phyloP scores from a whole-genome alignment of 192 early-diverging fungal genomes.

The Coemansia sp. region DNA sequence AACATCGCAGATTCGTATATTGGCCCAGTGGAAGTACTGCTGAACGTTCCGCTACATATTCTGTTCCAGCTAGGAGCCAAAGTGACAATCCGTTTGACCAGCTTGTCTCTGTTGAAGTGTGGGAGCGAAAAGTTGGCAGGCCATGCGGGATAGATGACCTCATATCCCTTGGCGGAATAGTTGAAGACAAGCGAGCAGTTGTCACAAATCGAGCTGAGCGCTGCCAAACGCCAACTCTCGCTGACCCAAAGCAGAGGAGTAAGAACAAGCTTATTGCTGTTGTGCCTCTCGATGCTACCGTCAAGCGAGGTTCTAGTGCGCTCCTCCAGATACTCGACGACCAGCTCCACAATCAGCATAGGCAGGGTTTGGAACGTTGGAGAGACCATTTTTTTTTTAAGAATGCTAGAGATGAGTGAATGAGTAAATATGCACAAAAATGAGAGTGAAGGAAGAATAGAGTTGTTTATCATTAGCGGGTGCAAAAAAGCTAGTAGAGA shows the following conservation, averaged over 20 bases:
- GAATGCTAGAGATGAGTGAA: neutral
- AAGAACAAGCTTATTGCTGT: neutral
- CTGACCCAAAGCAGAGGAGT: constrained; percentile 2
- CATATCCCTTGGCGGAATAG: neutral
- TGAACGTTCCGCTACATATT: neutral
- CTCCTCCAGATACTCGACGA: constrained; percentile 1
- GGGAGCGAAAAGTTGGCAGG: neutral
- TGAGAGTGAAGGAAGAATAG: too few species aligned
- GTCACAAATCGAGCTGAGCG: neutral
- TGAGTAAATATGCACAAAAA: too few species aligned
- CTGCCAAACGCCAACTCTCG: constrained; percentile 1
- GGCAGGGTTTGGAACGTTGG: constrained; percentile 4
- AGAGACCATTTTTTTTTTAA: neutral
- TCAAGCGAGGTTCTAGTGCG: neutral
- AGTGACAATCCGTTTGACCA: neutral
- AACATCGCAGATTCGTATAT: neutral
- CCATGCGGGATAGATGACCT: neutral
- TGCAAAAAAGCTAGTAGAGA: neutral
- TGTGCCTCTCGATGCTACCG: neutral
- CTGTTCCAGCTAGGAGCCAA: neutral
- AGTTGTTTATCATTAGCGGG: neutral
- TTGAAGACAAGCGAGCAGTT: neutral
- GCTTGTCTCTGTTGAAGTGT: neutral
- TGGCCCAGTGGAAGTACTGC: neutral
- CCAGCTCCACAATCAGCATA: constrained; percentile 9